Conservation (phyloP, 2,329 filamentous ascomycete genomes). For the Gaeumannomyces sp. region DNA sequence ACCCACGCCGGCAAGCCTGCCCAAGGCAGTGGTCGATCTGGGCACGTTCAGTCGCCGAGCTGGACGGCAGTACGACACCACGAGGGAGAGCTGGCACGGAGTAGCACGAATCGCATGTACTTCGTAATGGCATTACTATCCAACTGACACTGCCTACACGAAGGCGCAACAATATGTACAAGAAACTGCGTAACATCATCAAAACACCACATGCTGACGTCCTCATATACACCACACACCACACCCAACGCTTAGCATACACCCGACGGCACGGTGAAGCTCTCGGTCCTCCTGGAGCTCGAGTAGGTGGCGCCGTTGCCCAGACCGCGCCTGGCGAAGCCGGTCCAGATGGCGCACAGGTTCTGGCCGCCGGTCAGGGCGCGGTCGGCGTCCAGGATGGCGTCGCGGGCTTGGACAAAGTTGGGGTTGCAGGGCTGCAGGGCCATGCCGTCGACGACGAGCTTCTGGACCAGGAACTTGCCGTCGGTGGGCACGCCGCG, state of each 20-base stretch:
- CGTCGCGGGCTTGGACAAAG: conserved; percentile 45
- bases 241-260: conserved; percentile 13
- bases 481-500: conserved; percentile 46
- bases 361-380: conserved; percentile 45
- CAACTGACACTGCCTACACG: too few species aligned
- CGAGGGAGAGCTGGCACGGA: too few species aligned
- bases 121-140: too few species aligned
- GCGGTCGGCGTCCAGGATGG: conserved; percentile 49
- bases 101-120: too few species aligned
- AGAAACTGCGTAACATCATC: too few species aligned
- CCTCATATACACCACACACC: too few species aligned
- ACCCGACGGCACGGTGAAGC: conserved; percentile 22
- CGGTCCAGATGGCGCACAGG: conserved; percentile 46
- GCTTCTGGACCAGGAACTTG: conserved; percentile 44
- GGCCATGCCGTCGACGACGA: conserved; percentile 45
- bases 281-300: conserved; percentile 23
- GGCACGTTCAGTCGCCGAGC: too few species aligned
- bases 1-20: too few species aligned
- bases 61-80: too few species aligned
- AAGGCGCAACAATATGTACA: too few species aligned
- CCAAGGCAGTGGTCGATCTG: too few species aligned
- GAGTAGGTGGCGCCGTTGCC: conserved; percentile 32
- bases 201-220: too few species aligned
- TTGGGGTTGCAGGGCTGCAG: conserved; percentile 52
- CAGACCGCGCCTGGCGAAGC: conserved; percentile 51